Conservation (phyloP, 495 filamentous ascomycete species). For the Hyaloscypha finlandica region DNA sequence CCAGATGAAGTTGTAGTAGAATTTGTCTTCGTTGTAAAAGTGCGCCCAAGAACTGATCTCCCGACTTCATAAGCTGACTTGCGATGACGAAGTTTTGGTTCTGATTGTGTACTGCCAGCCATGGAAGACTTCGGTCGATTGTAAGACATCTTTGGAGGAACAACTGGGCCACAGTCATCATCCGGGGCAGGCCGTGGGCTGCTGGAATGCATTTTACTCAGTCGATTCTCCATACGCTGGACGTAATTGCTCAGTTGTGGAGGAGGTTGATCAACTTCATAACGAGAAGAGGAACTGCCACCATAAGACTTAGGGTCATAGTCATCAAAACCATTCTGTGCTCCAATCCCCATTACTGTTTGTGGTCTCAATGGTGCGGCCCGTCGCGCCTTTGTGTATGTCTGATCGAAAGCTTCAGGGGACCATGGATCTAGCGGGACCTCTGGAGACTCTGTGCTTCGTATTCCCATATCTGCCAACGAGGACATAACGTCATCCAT, state of each 20-base stretch:
- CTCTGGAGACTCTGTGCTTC: conserved; percentile 53
- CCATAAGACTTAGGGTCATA: conserved; percentile 42
- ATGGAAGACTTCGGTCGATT: conserved; percentile 54
- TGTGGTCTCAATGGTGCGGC: conserved; percentile 53
- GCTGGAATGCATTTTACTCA: conserved; percentile 70
- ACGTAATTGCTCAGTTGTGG: conserved; percentile 82
- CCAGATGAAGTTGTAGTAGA: conserved; percentile 73
- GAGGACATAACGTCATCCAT: conserved; percentile 99
- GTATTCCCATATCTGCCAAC: conserved; percentile 81
- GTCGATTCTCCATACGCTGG: conserved; percentile 81
- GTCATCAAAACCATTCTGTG: conserved; percentile 49
- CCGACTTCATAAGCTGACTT: conserved; percentile 87
- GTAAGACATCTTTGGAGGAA: conserved; percentile 59
- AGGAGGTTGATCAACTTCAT: conserved; percentile 50
- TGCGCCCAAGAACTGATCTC: conserved; percentile 66
- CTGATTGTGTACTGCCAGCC: conserved; percentile 31
- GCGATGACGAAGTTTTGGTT: conserved; percentile 51
- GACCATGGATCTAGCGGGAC: conserved; percentile 80
- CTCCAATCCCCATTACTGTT: conserved; percentile 69
- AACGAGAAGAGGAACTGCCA: conserved; percentile 31
- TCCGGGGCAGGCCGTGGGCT: conserved; percentile 41
- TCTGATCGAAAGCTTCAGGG: conserved; percentile 79
- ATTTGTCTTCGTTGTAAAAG: conserved; percentile 84
- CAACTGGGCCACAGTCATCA: conserved; percentile 56
- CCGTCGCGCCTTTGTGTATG: conserved; percentile 44